These are phyloP conservation scores for Ambrosia trifida DNA, from an alignment of 129 eudicot genomes.

Conservation along the genomic window DNA sequence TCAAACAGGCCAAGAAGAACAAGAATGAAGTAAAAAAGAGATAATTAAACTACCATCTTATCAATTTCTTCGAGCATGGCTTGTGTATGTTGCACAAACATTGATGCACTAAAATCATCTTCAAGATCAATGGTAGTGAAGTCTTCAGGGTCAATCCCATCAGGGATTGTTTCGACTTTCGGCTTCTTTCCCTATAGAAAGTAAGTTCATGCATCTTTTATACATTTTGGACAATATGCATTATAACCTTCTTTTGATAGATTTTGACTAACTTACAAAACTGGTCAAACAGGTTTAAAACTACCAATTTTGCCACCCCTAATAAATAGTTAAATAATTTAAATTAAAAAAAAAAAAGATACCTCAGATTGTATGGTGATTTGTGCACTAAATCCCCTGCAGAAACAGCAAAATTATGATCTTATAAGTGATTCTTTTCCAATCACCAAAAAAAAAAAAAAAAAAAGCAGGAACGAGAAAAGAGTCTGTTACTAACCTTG, in stretches of 20 bases:
- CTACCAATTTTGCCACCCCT: background rate
- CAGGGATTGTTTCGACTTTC: conserved; percentile 19
- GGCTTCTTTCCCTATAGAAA: conserved; percentile 46
- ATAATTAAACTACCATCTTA: conserved; percentile 51
- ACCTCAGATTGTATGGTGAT: conserved; percentile 45
- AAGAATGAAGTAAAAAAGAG: background rate
- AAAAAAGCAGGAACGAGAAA: conserved; percentile 20
- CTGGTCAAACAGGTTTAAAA: background rate
- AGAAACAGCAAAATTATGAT: conserved; percentile 8
- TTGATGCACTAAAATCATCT: conserved; percentile 62
- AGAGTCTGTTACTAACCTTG: conserved; percentile 56
- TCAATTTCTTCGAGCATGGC: conserved; percentile 87
- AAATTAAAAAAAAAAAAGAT: too few relatives aligned
- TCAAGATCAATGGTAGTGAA: conserved; percentile 50
- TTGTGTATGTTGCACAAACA: conserved; percentile 89
- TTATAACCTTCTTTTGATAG: background rate
- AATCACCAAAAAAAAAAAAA: too few relatives aligned
- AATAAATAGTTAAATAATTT: too few relatives aligned
- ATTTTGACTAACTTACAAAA: background rate
- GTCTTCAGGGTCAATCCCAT: conserved; percentile 36
- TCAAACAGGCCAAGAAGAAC: background rate
- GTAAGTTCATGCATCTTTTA: background rate
- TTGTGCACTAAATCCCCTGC: conserved; percentile 72
- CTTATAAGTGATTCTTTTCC: background rate
- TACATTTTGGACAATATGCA: background rate